Evolutionary conservation across 2,329 filamentous ascomycete genomes (phyloP).

Genomic region (Ophiobolus disseminans): DNA sequence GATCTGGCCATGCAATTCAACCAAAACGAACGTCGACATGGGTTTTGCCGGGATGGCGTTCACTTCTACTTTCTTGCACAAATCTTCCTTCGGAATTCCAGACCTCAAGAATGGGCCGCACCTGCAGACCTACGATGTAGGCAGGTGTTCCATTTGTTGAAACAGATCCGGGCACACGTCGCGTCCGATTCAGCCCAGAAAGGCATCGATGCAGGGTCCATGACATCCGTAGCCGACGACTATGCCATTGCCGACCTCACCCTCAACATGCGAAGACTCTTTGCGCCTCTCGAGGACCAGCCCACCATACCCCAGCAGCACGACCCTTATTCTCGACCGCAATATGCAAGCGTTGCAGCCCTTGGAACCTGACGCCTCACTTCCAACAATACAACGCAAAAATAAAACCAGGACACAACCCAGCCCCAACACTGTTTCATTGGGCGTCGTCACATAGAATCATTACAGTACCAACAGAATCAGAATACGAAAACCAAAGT

Average conservation of each 20-base stretch:
- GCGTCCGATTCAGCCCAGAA: constrained; percentile 68
- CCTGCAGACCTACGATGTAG: constrained; percentile 66
- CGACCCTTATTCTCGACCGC: constrained; percentile 1
- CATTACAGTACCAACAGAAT: constrained; percentile 14
- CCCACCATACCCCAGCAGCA: constrained; percentile 1
- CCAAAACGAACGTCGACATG: constrained; percentile 65
- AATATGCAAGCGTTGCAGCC: not conserved
- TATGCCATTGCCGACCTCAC: constrained; percentile 70
- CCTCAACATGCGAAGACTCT: constrained; percentile 74
- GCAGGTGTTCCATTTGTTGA: constrained; percentile 67
- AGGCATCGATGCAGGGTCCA: constrained; percentile 72
- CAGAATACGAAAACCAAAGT: constrained; percentile 15
- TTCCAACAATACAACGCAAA: constrained; percentile 1
- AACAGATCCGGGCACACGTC: constrained; percentile 67
- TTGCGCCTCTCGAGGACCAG: constrained; percentile 61
- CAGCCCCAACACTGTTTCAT: constrained; percentile 26
- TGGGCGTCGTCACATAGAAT: constrained; percentile 27
- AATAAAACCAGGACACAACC: constrained; percentile 6
- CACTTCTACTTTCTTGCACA: constrained; percentile 77
- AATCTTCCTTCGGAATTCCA: constrained; percentile 67
- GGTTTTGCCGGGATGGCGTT: constrained; percentile 74
- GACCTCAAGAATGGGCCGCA: constrained; percentile 61
- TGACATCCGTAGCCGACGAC: constrained; percentile 71
- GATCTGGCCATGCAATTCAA: constrained; percentile 75
- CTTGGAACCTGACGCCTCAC: not conserved